Evolutionary conservation across 2,329 filamentous ascomycete species (phyloP), one percentile per base, ranked within the genome.

Genomic region (Fusarium bulbicola): DNA sequence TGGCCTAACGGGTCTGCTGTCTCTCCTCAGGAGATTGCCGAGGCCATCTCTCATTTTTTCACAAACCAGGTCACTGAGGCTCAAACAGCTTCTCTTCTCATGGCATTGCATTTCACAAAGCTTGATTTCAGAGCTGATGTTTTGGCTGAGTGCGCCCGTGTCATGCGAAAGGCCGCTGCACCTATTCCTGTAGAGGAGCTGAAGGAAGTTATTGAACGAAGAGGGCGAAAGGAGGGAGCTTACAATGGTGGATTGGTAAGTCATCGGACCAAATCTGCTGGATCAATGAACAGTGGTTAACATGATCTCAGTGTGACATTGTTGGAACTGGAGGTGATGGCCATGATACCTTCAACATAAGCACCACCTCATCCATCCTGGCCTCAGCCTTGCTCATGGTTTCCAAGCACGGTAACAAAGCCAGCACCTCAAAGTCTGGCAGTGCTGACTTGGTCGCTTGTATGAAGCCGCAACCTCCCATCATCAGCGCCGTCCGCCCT

Each of bases 301-400:
- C 28, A 21, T 37, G 15, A 30, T 50, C 13, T 42, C 56, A 90
- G 86, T 91, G 95, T 81, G 96, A 99, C 82, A 98, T 99, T 81
- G 96, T 99, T 66, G 96, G 96, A 76, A 99, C 96, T 13, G 96
- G 96, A 74, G 96, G 96, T 79, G 96, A 99, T 85, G 92, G 93
- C 26, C 95, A 98, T 87, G 94, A 97, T 82, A 99, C 96, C 39
- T 99, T 97, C 90, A 99, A 99, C 82, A 95, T 99, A 81, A 96
- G 93, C 76, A 99, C 96, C 9, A 97, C 96, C 12, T 91, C 96
- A 6, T 97, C 95, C 24, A 98, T 99, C 79, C 86, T 99, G 54
- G 94, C 94, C 52, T 97, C 95, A 11, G 91, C 95, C 9, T 86
- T 97, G 34, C 89, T 99, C 40, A 88, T 97, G 77, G 88, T 97